Evolutionary conservation across 1,284 basidiomycete genomes (phyloP).

Genomic region (Austroboletus novae-zelandiae): DNA sequence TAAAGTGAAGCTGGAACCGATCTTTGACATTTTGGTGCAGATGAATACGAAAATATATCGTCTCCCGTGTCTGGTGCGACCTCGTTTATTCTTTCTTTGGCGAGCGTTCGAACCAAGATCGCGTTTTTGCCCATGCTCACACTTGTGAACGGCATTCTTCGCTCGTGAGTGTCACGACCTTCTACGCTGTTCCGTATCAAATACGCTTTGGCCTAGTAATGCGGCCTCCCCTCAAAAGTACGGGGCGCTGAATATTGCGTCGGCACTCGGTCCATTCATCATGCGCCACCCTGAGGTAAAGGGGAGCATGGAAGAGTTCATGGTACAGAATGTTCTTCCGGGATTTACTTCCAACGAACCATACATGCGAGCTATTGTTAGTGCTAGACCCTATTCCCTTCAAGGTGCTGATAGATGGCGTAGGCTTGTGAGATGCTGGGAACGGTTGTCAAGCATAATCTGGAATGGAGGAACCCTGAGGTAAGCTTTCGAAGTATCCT

Average conservation of each 20-base stretch:
- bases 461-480: slow-evolving; percentile 66
- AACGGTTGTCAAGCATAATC: slow-evolving; percentile 63
- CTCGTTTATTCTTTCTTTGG: slow-evolving; percentile 74
- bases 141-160: slow-evolving; percentile 71
- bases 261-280: slow-evolving; percentile 71
- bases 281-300: slow-evolving; percentile 80
- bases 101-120: slow-evolving; percentile 72
- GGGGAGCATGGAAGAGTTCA: slow-evolving; percentile 72
- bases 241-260: slow-evolving; percentile 80
- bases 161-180: slow-evolving; percentile 47
- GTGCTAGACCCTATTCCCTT: slow-evolving; percentile 18
- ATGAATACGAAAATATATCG: slow-evolving; percentile 77
- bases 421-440: slow-evolving; percentile 81
- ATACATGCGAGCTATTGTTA: slow-evolving; percentile 73
- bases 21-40: slow-evolving; percentile 34
- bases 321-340: slow-evolving; percentile 69
- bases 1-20: neutral
- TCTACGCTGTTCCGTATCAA: neutral
- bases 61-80: slow-evolving; percentile 77
- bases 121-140: slow-evolving; percentile 76
- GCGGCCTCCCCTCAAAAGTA: slow-evolving; percentile 66
- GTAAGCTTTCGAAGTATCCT: slow-evolving; percentile 35
- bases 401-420: slow-evolving; percentile 1
- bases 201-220: slow-evolving; percentile 36
- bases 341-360: slow-evolving; percentile 64